phyloP scores from a whole-genome alignment of 176 grass and related monocot species.

The Pontederia paniculata region DNA sequence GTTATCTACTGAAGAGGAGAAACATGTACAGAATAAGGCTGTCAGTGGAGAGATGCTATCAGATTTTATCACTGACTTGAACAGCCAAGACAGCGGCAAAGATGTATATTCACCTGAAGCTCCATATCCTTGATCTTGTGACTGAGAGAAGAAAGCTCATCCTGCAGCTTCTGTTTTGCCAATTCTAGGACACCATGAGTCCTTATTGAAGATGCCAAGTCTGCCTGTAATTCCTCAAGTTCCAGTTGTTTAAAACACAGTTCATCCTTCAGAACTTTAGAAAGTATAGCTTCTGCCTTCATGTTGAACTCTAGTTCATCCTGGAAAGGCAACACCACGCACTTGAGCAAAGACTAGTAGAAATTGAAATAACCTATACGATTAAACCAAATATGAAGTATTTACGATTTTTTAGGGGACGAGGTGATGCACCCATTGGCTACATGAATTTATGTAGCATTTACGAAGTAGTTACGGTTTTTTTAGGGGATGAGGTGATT shows the following conservation, averaged over 20 bases:
- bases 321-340: slow-evolving; percentile 9
- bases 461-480: too few relatives aligned
- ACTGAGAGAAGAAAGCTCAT: slow-evolving; percentile 33
- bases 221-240: slow-evolving; percentile 54
- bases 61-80: too few relatives aligned
- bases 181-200: slow-evolving; percentile 35
- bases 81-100: neutral
- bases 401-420: too few relatives aligned
- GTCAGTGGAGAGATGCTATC: too few relatives aligned
- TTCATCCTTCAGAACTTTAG: slow-evolving; percentile 51
- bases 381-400: too few relatives aligned
- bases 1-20: too few relatives aligned
- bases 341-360: too few relatives aligned
- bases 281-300: slow-evolving; percentile 55
- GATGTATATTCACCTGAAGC: slow-evolving; percentile 40
- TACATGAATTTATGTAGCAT: too few relatives aligned
- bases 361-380: too few relatives aligned
- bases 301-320: slow-evolving; percentile 45
- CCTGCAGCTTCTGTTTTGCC: slow-evolving; percentile 48
- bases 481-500: too few relatives aligned
- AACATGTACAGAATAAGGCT: too few relatives aligned
- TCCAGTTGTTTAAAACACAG: slow-evolving; percentile 47
- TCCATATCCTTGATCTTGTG: slow-evolving; percentile 61
- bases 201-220: slow-evolving; percentile 41
- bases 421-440: too few relatives aligned